A percentile compares a stretch with the other conserved stretches of the same genome.
Evolutionary conservation across 2,329 filamentous ascomycete species (phyloP).

Genomic region (Cordyceps sp.): DNA sequence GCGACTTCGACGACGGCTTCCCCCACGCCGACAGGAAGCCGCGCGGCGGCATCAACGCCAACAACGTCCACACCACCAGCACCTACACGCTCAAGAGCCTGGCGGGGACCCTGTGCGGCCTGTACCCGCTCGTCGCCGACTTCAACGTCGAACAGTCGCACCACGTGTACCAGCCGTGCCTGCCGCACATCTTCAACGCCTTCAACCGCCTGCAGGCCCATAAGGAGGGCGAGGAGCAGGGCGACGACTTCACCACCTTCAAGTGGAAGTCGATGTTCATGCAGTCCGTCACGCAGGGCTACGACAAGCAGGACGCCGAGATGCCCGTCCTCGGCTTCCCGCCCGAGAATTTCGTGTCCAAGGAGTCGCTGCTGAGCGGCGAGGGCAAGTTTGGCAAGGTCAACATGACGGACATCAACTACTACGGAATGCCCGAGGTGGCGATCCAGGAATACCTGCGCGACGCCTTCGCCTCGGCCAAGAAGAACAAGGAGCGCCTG

Average conservation of each 20-base stretch:
- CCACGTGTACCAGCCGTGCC: slow-evolving; percentile 27
- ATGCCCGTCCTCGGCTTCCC: slow-evolving; percentile 15
- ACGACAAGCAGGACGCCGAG: slow-evolving; percentile 16
- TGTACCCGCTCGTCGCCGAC: slow-evolving; percentile 22
- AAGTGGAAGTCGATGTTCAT: slow-evolving; percentile 16
- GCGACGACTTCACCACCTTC: slow-evolving; percentile 8
- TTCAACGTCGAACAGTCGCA: slow-evolving; percentile 24
- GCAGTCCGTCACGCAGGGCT: slow-evolving; percentile 15
- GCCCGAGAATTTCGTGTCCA: slow-evolving; percentile 8
- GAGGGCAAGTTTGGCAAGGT: slow-evolving; percentile 13
- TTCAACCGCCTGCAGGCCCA: slow-evolving; percentile 12
- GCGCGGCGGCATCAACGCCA: slow-evolving; percentile 22
- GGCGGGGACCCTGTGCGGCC: slow-evolving; percentile 22
- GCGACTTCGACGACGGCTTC: slow-evolving; percentile 17
- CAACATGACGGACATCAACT: slow-evolving; percentile 15
- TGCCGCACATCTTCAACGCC: slow-evolving; percentile 21
- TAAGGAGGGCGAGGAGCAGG: background rate
- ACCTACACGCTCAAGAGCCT: slow-evolving; percentile 28
- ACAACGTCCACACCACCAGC: slow-evolving; percentile 21
- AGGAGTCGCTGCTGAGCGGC: slow-evolving; percentile 13
- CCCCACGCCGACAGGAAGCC: slow-evolving; percentile 9
- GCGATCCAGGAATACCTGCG: slow-evolving; percentile 15
- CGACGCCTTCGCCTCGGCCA: slow-evolving; percentile 13
- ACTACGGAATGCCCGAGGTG: slow-evolving; percentile 16
- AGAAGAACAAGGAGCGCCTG: slow-evolving; percentile 13